phyloP scores from a whole-genome alignment of 2,329 filamentous ascomycete species.

The Dothidotthia symphoricarpi region DNA sequence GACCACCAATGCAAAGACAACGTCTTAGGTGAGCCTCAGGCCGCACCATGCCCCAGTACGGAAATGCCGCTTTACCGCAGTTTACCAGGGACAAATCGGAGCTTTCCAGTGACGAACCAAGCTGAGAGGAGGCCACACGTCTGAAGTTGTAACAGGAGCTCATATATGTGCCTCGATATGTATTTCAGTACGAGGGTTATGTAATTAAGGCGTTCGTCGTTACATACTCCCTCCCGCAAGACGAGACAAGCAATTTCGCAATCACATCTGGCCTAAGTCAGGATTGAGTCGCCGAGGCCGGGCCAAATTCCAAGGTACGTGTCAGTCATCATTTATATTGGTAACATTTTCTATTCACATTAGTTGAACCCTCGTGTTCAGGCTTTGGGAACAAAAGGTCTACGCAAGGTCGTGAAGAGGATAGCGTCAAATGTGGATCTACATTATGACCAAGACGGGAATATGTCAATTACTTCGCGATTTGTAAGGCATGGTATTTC shows the following conservation, averaged over 20 bases:
- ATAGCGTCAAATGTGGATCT: too few relatives aligned
- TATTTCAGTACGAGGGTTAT: slow-evolving; percentile 23
- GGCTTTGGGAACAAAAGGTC: too few relatives aligned
- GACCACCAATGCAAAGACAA: slow-evolving; percentile 7
- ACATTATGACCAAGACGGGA: too few relatives aligned
- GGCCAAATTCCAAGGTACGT: slow-evolving; percentile 5
- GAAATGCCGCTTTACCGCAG: slow-evolving; percentile 22
- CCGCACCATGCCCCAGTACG: slow-evolving; percentile 14
- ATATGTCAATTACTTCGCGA: too few relatives aligned
- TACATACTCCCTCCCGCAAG: slow-evolving; percentile 15
- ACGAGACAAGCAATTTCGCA: too few relatives aligned
- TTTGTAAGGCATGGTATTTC: too few relatives aligned
- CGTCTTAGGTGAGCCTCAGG: slow-evolving; percentile 23
- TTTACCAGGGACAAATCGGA: slow-evolving; percentile 21
- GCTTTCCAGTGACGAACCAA: slow-evolving; percentile 23
- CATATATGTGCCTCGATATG: slow-evolving; percentile 13
- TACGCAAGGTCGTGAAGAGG: too few relatives aligned
- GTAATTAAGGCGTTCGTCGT: slow-evolving; percentile 19
- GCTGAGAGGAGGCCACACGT: slow-evolving; percentile 20
- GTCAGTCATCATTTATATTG: slow-evolving; percentile 12
- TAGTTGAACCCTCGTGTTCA: too few relatives aligned
- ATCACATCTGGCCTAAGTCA: too few relatives aligned
- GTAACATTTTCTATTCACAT: slow-evolving; percentile 1
- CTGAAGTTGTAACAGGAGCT: slow-evolving; percentile 18
- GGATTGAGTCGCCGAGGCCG: too few relatives aligned